Evolutionary conservation across 139 green algal species (phyloP).

Genomic region (Diplosphaera chodatii): DNA sequence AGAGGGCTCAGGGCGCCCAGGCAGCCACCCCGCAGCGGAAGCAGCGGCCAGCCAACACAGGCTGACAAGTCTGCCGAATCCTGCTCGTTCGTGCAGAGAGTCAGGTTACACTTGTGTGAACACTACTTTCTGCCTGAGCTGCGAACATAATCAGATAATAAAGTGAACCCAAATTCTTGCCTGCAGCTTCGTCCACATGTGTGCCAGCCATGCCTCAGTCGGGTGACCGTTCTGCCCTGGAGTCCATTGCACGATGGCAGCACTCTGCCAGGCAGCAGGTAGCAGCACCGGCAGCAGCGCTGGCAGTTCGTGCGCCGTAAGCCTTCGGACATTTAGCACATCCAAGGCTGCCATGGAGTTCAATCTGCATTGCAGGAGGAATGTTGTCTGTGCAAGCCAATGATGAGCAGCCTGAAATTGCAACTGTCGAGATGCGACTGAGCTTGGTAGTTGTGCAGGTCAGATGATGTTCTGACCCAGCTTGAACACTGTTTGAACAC

Average conservation of each 20-base stretch:
- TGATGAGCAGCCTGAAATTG: no score
- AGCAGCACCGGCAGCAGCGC: conserved; percentile 27
- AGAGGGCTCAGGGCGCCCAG: conserved; percentile 14
- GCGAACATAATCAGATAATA: no score
- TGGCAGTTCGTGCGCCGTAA: conserved; percentile 18
- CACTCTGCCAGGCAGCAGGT: conserved; percentile 8
- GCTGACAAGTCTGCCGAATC: neutral
- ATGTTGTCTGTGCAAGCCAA: no score
- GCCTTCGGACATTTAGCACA: conserved; percentile 18
- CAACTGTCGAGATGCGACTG: no score
- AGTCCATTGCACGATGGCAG: neutral
- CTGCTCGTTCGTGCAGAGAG: neutral
- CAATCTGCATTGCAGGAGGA: conserved; percentile 21
- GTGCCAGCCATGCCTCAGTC: conserved; percentile 22
- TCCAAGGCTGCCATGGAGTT: conserved; percentile 7
- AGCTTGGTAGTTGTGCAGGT: no score
- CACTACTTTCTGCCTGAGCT: no score
- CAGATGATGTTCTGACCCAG: no score
- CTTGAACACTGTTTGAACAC: no score
- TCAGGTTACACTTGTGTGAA: no score
- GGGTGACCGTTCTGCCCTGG: neutral
- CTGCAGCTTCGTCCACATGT: conserved; percentile 34
- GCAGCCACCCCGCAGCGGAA: conserved; percentile 26
- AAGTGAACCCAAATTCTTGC: neutral
- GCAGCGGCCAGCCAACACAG: conserved; percentile 30